These are phyloP conservation scores for Amanita subjunquillea DNA, from an alignment of 768 basidiomycete genomes.

Conservation along the genomic window DNA sequence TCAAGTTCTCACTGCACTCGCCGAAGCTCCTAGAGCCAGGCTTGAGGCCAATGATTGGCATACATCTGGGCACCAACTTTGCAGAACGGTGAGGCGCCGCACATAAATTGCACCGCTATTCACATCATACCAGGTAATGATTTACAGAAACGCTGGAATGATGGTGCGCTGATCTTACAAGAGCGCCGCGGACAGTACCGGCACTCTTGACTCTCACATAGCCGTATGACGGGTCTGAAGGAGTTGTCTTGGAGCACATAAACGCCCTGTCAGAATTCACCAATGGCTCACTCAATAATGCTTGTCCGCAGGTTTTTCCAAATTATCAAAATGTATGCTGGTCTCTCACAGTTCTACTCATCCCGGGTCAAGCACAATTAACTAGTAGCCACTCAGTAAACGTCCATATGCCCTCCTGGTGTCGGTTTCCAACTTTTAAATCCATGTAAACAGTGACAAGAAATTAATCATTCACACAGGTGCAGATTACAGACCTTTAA, in stretches of 20 bases:
- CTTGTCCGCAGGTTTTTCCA: no score
- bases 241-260: conserved; percentile 90
- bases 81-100: conserved; percentile 59
- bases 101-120: neutral
- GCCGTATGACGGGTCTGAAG: conserved; percentile 74
- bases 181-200: no score
- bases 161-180: no score
- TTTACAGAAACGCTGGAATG: conserved; percentile 68
- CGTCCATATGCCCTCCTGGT: no score
- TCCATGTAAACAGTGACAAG: no score
- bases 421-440: no score
- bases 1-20: no score
- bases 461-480: no score
- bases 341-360: conserved; percentile 8
- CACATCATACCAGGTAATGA: conserved; percentile 43
- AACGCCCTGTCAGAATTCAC: conserved; percentile 48
- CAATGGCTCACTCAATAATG: no score
- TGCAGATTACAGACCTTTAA: no score
- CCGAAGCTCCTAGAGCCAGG: conserved; percentile 50
- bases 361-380: neutral
- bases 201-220: no score
- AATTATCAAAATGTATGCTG: conserved; percentile 41
- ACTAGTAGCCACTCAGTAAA: no score
- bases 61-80: conserved; percentile 80
- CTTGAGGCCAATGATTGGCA: conserved; percentile 66